Percentiles rank a stretch among this genome's conserved stretches.
phyloP scores from a whole-genome alignment of 352 stramenopile genomes.

The Phytophthora fragariaefolia region DNA sequence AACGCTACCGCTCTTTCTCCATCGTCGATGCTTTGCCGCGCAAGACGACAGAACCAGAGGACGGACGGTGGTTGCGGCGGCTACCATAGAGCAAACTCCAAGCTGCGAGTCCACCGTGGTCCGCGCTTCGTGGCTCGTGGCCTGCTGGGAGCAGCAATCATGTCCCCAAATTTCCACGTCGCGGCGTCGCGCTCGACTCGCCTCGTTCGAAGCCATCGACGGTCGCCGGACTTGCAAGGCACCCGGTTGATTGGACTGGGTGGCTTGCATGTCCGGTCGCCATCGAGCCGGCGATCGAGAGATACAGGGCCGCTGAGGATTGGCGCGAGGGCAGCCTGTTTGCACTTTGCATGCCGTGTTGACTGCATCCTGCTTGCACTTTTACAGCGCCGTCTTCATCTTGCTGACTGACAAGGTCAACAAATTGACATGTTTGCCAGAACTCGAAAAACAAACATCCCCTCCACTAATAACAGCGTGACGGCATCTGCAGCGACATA shows the following conservation, averaged over 20 bases:
- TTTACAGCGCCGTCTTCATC: neutral
- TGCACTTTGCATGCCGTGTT: neutral
- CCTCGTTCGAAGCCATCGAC: constrained; percentile 1
- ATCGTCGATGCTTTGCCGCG: neutral
- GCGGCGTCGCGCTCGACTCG: neutral
- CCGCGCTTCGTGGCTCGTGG: neutral
- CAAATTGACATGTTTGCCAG: constrained; percentile 17
- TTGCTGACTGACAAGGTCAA: constrained; percentile 15
- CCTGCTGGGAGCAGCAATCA: constrained; percentile 17
- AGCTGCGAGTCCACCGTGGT: neutral
- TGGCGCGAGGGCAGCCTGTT: neutral
- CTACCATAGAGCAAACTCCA: neutral
- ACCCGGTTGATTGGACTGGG: too few relatives aligned
- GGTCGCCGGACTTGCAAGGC: too few relatives aligned
- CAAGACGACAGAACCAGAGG: neutral
- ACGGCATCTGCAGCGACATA: constrained; percentile 13
- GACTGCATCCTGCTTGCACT: too few relatives aligned
- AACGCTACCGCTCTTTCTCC: neutral
- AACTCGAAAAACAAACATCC: neutral
- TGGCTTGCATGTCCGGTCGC: too few relatives aligned
- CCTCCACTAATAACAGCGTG: constrained; percentile 11
- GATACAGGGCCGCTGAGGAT: neutral
- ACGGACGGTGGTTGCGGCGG: constrained; percentile 4
- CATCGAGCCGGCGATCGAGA: neutral
- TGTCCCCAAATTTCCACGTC: neutral